phyloP scores from a whole-genome alignment of 2,329 filamentous ascomycete genomes.

The Ceratocystiopsis sp. region DNA sequence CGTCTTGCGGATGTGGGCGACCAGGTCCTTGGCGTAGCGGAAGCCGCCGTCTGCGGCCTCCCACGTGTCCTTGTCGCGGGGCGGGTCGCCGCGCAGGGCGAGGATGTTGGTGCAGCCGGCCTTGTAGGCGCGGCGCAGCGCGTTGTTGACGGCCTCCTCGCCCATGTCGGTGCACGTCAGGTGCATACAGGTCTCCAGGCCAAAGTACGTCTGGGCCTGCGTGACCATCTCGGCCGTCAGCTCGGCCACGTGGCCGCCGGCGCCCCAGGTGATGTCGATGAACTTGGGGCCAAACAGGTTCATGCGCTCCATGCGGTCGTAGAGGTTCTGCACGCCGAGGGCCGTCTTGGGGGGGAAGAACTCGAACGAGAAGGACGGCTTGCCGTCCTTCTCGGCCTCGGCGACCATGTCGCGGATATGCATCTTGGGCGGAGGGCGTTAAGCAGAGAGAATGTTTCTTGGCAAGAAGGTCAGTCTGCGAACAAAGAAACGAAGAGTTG shows the following conservation, averaged over 20 bases:
- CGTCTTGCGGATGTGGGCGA: conserved; percentile 53
- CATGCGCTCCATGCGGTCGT: conserved; percentile 99
- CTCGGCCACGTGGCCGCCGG: conserved; percentile 77
- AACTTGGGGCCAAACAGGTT: conserved; percentile 66
- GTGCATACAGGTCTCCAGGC: conserved; percentile 97
- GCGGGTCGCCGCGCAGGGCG: conserved; percentile 60
- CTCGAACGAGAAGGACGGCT: conserved; percentile 94
- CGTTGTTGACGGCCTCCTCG: conserved; percentile 74
- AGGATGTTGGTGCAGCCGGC: conserved; percentile 95
- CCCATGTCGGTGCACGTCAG: conserved; percentile 98
- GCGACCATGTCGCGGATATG: conserved; percentile 87
- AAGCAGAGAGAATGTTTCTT: background rate
- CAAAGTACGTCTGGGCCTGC: conserved; percentile 86
- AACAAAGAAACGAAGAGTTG: no score
- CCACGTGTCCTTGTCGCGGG: conserved; percentile 87
- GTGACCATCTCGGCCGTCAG: conserved; percentile 96
- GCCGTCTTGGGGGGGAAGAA: conserved; percentile 98
- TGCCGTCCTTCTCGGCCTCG: conserved; percentile 60
- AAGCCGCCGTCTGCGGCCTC: conserved; percentile 74
- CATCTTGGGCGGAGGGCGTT: conserved; percentile 39
- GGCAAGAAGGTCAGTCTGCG: no score
- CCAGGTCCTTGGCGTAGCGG: conserved; percentile 80
- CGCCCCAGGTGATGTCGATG: conserved; percentile 97
- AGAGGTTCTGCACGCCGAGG: conserved; percentile 95
- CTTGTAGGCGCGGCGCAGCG: conserved; percentile 76